Conservation (phyloP, 805 yeast species). For the Hanseniaspora valbyensis region DNA sequence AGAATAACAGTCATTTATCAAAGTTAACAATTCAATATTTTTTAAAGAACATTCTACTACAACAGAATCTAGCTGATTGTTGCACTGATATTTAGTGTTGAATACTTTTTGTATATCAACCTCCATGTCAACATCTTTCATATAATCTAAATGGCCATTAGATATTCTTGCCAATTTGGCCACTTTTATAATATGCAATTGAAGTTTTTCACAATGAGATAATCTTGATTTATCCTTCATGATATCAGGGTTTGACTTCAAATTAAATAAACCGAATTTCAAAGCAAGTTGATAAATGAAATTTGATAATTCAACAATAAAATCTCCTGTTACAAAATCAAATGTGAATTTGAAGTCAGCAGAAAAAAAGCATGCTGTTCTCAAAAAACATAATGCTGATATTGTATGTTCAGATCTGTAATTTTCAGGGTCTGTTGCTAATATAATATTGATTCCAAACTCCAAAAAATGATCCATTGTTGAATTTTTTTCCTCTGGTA, state of each 20-base stretch:
- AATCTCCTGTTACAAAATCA: background rate
- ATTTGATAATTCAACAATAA: background rate
- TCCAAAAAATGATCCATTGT: background rate
- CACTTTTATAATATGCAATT: slow-evolving; percentile 18
- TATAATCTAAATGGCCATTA: slow-evolving; percentile 9
- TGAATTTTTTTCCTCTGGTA: background rate
- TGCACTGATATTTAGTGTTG: background rate
- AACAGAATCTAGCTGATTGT: background rate
- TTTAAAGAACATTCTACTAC: background rate
- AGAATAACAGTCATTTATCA: background rate
- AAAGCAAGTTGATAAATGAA: background rate
- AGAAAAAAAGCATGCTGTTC: background rate
- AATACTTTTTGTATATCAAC: background rate
- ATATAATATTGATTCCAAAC: background rate
- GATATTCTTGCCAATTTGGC: slow-evolving; percentile 18
- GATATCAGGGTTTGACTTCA: background rate
- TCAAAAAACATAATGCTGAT: background rate
- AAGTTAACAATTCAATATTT: background rate
- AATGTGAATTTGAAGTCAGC: background rate
- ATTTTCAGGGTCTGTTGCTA: background rate
- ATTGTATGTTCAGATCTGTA: background rate
- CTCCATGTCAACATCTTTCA: background rate
- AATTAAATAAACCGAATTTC: background rate
- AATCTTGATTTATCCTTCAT: background rate
- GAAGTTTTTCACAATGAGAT: slow-evolving; percentile 21